These are phyloP conservation scores for Nyssa sinensis DNA, from an alignment of 148 eudicot genomes.

Conservation along the genomic window DNA sequence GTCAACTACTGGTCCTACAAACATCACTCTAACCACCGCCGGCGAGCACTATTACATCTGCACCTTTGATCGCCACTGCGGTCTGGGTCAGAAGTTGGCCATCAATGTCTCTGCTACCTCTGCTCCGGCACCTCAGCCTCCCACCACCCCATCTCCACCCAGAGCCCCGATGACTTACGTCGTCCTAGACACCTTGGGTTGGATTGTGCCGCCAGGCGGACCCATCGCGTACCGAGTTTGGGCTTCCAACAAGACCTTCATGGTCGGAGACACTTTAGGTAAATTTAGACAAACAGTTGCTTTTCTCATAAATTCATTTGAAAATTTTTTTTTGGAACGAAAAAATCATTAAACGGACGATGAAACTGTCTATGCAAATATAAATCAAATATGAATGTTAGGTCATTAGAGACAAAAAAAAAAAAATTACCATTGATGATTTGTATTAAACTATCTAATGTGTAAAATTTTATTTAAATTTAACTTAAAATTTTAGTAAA, in stretches of 20 bases:
- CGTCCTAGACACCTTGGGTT: constrained; percentile 26
- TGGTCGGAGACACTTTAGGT: constrained; percentile 30
- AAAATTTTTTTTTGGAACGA: too few species aligned
- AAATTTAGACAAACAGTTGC: too few species aligned
- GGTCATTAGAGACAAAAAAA: too few species aligned
- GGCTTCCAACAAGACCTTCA: constrained; percentile 19
- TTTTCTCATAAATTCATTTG: too few species aligned
- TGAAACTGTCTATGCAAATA: too few species aligned
- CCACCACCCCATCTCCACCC: too few species aligned
- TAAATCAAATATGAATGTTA: too few species aligned
- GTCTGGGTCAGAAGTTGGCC: constrained; percentile 16
- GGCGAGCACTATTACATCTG: constrained; percentile 32
- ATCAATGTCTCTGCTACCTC: constrained; percentile 3
- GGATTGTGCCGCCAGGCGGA: constrained; percentile 28
- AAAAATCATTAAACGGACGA: too few species aligned
- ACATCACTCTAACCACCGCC: constrained; percentile 1
- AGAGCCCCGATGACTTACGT: constrained; percentile 4
- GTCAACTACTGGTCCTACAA: constrained; percentile 25
- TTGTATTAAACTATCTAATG: too few species aligned
- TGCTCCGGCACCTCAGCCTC: background rate
- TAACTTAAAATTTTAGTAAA: too few species aligned
- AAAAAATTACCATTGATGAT: too few species aligned
- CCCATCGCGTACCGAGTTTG: constrained; percentile 14
- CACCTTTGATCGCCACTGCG: constrained; percentile 20
- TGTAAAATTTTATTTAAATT: too few species aligned